A percentile compares a stretch with the other conserved stretches of the same genome.
Conservation (phyloP, 306 rosid species). For the Psophocarpus tetragonolobus region DNA sequence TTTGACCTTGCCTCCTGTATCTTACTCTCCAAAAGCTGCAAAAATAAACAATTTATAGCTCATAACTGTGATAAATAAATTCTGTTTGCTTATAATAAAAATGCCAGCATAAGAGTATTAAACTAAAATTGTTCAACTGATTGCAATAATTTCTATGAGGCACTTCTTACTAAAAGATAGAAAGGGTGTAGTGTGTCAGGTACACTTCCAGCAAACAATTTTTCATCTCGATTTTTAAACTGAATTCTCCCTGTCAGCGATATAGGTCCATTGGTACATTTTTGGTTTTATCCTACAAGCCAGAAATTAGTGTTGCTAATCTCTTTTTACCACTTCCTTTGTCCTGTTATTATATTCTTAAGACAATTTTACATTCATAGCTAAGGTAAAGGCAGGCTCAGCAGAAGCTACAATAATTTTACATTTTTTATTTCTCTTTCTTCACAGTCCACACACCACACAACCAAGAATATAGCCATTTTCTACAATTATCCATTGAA, state of each 20-base stretch:
- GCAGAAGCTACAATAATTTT: not conserved
- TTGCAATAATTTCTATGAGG: conserved; percentile 23
- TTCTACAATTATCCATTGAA: not conserved
- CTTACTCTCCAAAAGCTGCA: conserved; percentile 93
- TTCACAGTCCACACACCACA: not conserved
- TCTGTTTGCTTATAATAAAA: not conserved
- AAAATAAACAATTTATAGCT: conserved; percentile 16
- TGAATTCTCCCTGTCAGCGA: not conserved
- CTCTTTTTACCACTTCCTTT: not conserved
- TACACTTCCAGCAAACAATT: not conserved
- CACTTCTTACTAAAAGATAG: not conserved
- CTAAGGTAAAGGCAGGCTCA: not conserved
- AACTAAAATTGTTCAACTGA: conserved; percentile 15
- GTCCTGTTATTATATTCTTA: not conserved
- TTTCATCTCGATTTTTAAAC: conserved; percentile 5
- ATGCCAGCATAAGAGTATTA: not conserved
- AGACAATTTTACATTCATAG: not conserved
- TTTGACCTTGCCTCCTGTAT: conserved; percentile 93
- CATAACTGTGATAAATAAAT: conserved; percentile 17
- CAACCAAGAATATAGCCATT: not conserved
- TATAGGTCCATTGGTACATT: not conserved
- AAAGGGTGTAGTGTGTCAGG: not conserved
- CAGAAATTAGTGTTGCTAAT: not conserved
- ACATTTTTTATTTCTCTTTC: conserved; percentile 31
- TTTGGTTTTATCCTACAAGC: not conserved